Evolutionary conservation across 768 basidiomycete species (phyloP), one percentile per base, ranked within the genome.

Genomic region (Lyophyllum decastes): DNA sequence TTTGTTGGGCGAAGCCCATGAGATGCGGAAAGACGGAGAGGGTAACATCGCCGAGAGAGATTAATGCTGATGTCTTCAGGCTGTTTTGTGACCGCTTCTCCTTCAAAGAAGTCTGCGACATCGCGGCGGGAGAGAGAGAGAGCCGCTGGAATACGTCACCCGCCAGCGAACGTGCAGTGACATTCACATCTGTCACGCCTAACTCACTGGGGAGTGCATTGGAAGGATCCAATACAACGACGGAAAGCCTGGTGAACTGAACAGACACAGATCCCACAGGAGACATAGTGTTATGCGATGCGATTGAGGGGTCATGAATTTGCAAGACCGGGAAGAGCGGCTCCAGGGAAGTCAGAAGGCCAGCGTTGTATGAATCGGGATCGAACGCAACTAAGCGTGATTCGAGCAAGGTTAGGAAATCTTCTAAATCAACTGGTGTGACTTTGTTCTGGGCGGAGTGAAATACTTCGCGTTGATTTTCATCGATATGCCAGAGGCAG

Each of bases 1-100:
- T 59, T 59, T 80, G 75, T 69, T 82, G 86, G 10, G 80, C 78
- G 62, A 88, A 88, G 24, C 76, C 70, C 73, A 89, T 82, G 33
- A 89, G 70, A 57, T 81, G 81, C 21, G 88, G 86, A n/a, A 71
- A 80, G 12, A 87, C 73, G 6, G 66, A 66, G 49, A 86, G 58
- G 16, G 71, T 69, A 24, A 81, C 55, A 41, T 79, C 76, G 0
- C 77, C 78, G 17, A 81, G 38, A 22, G 74, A 68, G 25, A 84
- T 43, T 19, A 74, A 69, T 24, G 78, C 58, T 4, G 75, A 67
- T 14, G 68, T 60, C 54, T 73, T 74, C 22, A 63, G 66, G 26
- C 77, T 64, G 17, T 46, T 58, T 47, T 67, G 70, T 27, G 71
- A 61, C 12, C 68, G 65, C 59, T 67, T 73, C 24, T 76, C 67